These are phyloP conservation scores for Dactylorhiza incarnata DNA, from an alignment of 106 monocot species.

Conservation along the genomic window DNA sequence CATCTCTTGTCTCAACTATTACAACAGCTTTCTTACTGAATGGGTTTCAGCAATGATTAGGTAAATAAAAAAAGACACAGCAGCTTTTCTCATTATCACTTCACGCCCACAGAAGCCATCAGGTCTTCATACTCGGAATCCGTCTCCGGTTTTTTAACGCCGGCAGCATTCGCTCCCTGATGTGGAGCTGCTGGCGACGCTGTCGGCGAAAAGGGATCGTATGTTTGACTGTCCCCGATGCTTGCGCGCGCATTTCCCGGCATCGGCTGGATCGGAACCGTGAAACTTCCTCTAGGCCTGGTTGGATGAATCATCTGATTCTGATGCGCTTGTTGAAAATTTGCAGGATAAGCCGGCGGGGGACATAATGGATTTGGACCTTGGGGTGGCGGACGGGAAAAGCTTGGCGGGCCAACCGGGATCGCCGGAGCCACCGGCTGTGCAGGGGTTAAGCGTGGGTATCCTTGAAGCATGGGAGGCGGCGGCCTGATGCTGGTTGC, in stretches of 20 bases:
- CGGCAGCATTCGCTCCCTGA: constrained; percentile 7
- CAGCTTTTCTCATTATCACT: constrained; percentile 21
- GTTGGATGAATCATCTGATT: constrained; percentile 18
- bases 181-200: constrained; percentile 22
- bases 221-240: constrained; percentile 33
- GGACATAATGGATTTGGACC: constrained; percentile 4
- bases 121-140: constrained; percentile 96
- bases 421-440: constrained; percentile 3
- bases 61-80: too few species aligned
- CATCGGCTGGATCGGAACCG: constrained; percentile 21
- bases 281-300: constrained; percentile 10
- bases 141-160: constrained; percentile 33
- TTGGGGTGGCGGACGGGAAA: constrained; percentile 12
- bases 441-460: constrained; percentile 15
- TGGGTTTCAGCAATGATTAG: too few species aligned
- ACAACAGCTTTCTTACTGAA: too few species aligned
- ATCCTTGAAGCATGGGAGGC: constrained; percentile 17
- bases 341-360: constrained; percentile 7
- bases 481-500: constrained; percentile 1
- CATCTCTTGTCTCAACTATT: too few species aligned
- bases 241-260: background rate
- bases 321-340: constrained; percentile 18
- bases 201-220: constrained; percentile 74
- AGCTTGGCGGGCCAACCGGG: constrained; percentile 19
- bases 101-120: constrained; percentile 92